Evolutionary conservation across 371 early-diverging fungal genomes (phyloP).

Genomic region (Mortierella sp.): DNA sequence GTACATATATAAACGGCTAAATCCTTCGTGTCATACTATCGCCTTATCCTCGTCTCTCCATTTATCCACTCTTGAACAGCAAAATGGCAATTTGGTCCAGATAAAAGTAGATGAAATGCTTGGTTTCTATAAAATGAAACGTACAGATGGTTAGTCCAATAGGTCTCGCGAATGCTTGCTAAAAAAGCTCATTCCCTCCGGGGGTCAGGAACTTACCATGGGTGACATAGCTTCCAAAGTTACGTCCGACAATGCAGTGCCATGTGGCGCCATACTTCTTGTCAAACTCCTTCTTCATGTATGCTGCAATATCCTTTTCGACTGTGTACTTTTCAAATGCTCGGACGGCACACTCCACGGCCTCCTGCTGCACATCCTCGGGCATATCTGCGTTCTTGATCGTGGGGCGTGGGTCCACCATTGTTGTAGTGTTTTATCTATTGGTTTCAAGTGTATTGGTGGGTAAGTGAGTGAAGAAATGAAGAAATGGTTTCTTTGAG

Average conservation of each 20-base stretch:
- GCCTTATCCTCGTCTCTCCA: background rate
- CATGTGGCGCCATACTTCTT: slow-evolving; percentile 97
- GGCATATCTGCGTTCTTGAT: slow-evolving; percentile 98
- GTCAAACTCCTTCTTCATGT: slow-evolving; percentile 87
- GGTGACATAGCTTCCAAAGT: slow-evolving; percentile 98
- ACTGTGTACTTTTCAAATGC: slow-evolving; percentile 95
- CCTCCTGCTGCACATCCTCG: slow-evolving; percentile 97
- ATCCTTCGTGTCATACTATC: background rate
- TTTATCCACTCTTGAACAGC: slow-evolving; percentile 93
- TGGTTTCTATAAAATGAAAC: slow-evolving; percentile 70
- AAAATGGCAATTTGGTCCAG: slow-evolving; percentile 95
- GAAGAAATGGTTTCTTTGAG: background rate
- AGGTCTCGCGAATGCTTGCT: no score
- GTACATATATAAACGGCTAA: background rate
- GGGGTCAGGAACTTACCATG: slow-evolving; percentile 77
- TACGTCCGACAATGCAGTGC: slow-evolving; percentile 98
- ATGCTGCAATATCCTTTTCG: slow-evolving; percentile 78
- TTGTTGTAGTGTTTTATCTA: slow-evolving; percentile 5
- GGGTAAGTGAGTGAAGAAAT: background rate
- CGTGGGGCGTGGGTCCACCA: slow-evolving; percentile 43
- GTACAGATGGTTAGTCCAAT: background rate
- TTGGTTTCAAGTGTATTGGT: background rate
- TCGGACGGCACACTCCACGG: slow-evolving; percentile 90
- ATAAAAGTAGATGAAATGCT: slow-evolving; percentile 99
- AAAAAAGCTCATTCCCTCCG: background rate